Percentiles rank a stretch among this genome's conserved stretches.
Conservation (phyloP, 805 yeast genomes). For the Schwanniomyces polymorphus region DNA sequence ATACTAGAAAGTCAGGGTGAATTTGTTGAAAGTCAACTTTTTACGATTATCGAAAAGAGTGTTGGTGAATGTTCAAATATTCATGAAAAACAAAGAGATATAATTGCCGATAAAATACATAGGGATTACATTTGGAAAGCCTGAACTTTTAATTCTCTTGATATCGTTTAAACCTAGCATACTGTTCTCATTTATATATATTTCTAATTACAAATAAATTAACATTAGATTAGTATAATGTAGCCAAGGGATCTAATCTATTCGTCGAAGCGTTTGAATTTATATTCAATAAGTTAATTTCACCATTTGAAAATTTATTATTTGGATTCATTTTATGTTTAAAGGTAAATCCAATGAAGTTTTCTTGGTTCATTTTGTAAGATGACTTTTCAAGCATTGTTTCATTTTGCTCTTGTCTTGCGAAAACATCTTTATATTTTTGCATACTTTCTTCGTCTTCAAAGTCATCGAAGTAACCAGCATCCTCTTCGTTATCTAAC, state of each 20-base stretch:
- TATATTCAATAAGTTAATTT: slow-evolving; percentile 33
- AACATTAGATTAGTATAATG: slow-evolving; percentile 29
- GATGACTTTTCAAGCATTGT: slow-evolving; percentile 66
- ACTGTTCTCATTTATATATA: neutral
- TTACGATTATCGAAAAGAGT: slow-evolving; percentile 52
- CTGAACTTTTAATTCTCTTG: neutral
- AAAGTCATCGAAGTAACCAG: slow-evolving; percentile 98
- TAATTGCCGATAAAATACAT: slow-evolving; percentile 47
- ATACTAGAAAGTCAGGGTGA: slow-evolving; percentile 71
- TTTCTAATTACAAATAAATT: neutral
- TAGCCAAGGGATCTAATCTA: slow-evolving; percentile 43
- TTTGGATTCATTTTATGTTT: slow-evolving; percentile 73
- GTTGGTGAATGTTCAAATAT: slow-evolving; percentile 45
- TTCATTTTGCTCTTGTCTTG: slow-evolving; percentile 84
- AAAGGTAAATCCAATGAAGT: slow-evolving; percentile 94
- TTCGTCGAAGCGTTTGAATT: slow-evolving; percentile 8
- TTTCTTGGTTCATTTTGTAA: slow-evolving; percentile 44
- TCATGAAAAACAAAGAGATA: slow-evolving; percentile 45
- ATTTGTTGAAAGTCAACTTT: slow-evolving; percentile 58
- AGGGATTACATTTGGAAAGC: slow-evolving; percentile 61
- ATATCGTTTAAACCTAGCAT: neutral
- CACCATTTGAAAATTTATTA: slow-evolving; percentile 42
- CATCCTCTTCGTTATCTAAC: slow-evolving; percentile 94
- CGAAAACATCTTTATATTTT: slow-evolving; percentile 94
- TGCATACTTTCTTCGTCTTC: slow-evolving; percentile 96